Evolutionary conservation across 352 stramenopile genomes (phyloP).

Genomic region (Pythium biforme): DNA sequence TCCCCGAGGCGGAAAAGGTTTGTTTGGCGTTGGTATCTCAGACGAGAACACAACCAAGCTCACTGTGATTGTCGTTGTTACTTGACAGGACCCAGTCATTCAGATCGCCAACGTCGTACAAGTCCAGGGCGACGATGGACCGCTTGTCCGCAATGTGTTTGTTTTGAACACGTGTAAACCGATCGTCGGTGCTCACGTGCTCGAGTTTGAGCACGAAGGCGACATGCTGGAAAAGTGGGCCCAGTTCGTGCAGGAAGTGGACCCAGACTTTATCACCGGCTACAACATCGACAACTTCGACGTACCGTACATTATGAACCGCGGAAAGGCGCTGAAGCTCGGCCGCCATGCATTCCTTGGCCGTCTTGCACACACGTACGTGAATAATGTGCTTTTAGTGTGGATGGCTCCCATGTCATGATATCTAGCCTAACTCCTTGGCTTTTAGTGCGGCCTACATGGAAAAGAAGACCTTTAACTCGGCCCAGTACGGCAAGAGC

Average conservation of each 20-base stretch:
- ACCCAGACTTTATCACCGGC: slow-evolving; percentile 99
- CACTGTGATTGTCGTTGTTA: neutral
- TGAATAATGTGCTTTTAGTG: slow-evolving; percentile 13
- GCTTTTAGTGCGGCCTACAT: slow-evolving; percentile 68
- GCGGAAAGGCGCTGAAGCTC: slow-evolving; percentile 93
- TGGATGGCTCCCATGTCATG: neutral
- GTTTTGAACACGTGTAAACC: slow-evolving; percentile 97
- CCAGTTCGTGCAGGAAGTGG: slow-evolving; percentile 93
- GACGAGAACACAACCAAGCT: neutral
- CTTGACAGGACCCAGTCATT: slow-evolving; percentile 97
- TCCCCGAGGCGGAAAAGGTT: slow-evolving; percentile 78
- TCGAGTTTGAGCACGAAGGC: slow-evolving; percentile 95
- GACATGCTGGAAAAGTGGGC: slow-evolving; percentile 98
- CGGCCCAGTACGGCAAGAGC: slow-evolving; percentile 96
- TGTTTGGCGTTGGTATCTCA: too few relatives aligned
- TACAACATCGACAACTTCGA: slow-evolving; percentile 99
- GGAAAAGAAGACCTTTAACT: slow-evolving; percentile 98
- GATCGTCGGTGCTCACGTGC: slow-evolving; percentile 98
- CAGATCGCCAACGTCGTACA: slow-evolving; percentile 98
- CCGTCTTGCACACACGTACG: slow-evolving; percentile 83
- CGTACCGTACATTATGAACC: slow-evolving; percentile 98
- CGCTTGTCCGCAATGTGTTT: slow-evolving; percentile 95
- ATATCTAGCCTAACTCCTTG: neutral
- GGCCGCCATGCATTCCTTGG: slow-evolving; percentile 79
- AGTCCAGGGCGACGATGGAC: slow-evolving; percentile 68